These are phyloP conservation scores for Sporisorium scitamineum DNA, from an alignment of 1,284 basidiomycete genomes.

Conservation along the genomic window DNA sequence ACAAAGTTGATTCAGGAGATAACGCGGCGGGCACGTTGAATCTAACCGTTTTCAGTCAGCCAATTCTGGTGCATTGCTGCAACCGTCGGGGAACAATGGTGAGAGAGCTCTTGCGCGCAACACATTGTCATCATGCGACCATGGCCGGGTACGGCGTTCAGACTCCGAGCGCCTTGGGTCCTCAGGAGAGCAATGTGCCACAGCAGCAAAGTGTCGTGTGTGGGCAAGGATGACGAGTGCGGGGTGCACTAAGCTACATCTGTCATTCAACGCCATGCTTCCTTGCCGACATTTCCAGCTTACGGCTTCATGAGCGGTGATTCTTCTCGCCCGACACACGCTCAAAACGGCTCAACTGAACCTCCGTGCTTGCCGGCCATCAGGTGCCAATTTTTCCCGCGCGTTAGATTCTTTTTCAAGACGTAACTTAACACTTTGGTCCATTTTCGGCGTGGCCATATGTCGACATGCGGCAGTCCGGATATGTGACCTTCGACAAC, in stretches of 20 bases:
- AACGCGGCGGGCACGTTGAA: not conserved
- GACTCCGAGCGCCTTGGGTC: not conserved
- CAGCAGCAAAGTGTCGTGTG: slow-evolving; percentile 11
- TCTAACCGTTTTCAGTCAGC: not conserved
- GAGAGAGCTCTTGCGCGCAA: not conserved
- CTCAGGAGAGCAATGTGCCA: not conserved
- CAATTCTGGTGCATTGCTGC: not conserved
- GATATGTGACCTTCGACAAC: not conserved
- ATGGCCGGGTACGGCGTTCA: not conserved
- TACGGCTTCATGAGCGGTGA: not conserved
- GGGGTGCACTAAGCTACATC: slow-evolving; percentile 32
- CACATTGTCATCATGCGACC: not conserved
- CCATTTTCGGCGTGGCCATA: not conserved
- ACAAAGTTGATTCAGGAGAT: not conserved
- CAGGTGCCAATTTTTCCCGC: not conserved
- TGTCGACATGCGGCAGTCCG: not conserved
- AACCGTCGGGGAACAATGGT: not conserved
- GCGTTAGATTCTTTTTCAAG: no score
- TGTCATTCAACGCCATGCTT: slow-evolving; percentile 26
- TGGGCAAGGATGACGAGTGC: slow-evolving; percentile 19
- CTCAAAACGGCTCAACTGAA: not conserved
- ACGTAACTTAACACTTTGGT: not conserved
- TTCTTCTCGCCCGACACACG: slow-evolving; percentile 33
- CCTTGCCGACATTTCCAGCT: slow-evolving; percentile 43
- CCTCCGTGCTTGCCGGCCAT: slow-evolving; percentile 27